Conservation (phyloP, 352 stramenopile species). For the Pythium grandisporangium region DNA sequence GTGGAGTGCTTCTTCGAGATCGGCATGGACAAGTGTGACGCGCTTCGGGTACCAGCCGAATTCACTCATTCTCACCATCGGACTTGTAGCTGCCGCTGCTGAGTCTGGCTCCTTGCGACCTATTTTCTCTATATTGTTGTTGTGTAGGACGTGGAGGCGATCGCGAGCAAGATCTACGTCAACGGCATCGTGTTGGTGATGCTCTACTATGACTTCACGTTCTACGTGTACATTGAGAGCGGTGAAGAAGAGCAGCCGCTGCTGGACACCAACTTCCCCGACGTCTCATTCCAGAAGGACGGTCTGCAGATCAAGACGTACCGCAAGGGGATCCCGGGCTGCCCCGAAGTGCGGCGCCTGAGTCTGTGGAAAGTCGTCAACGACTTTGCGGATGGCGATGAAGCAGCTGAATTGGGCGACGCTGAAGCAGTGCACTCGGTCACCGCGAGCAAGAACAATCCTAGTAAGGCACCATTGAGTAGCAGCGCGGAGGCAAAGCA, state of each 20-base stretch:
- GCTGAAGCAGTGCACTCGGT: neutral
- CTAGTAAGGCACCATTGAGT: too few relatives aligned
- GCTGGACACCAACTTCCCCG: slow-evolving; percentile 91
- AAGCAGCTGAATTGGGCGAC: slow-evolving; percentile 7
- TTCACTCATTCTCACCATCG: too few relatives aligned
- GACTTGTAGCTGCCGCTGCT: too few relatives aligned
- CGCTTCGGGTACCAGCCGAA: slow-evolving; percentile 53
- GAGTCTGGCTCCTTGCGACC: too few relatives aligned
- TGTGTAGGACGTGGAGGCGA: slow-evolving; percentile 84
- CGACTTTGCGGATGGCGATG: slow-evolving; percentile 38
- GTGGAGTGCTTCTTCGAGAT: slow-evolving; percentile 92
- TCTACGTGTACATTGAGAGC: slow-evolving; percentile 88
- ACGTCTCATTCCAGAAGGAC: slow-evolving; percentile 86
- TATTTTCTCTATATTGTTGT: too few relatives aligned
- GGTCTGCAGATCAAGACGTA: slow-evolving; percentile 83
- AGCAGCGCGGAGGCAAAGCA: slow-evolving; percentile 39
- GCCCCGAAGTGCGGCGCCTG: slow-evolving; percentile 51
- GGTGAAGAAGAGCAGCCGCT: slow-evolving; percentile 87
- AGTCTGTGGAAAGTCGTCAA: slow-evolving; percentile 79
- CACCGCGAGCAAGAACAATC: slow-evolving; percentile 14
- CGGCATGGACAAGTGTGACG: slow-evolving; percentile 53
- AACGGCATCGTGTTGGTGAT: slow-evolving; percentile 86
- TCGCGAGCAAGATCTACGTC: slow-evolving; percentile 93
- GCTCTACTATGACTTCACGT: slow-evolving; percentile 90
- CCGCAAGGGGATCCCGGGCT: slow-evolving; percentile 52